These are phyloP conservation scores for Nymphaea colorata DNA, from an alignment of 164 flowering plant species.

Conservation along the genomic window DNA sequence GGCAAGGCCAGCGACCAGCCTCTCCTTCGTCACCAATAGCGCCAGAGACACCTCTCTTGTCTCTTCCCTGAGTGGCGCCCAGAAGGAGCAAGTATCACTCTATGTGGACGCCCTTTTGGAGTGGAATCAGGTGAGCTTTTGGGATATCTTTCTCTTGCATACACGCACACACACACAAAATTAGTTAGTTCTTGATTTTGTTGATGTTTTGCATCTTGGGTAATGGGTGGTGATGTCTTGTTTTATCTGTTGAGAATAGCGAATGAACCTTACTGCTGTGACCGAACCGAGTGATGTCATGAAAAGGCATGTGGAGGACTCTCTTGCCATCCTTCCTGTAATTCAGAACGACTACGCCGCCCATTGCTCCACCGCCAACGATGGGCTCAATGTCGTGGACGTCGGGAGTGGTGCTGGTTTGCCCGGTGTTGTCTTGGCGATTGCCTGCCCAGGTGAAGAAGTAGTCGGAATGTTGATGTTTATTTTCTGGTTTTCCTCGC, in stretches of 20 bases:
- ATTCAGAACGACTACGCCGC: slow-evolving; percentile 31
- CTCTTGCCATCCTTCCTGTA: slow-evolving; percentile 67
- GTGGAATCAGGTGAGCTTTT: slow-evolving; percentile 8
- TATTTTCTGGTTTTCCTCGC: background rate
- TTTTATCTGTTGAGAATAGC: slow-evolving; percentile 21
- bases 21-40: background rate
- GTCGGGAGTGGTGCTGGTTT: slow-evolving; percentile 87
- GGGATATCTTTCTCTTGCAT: background rate
- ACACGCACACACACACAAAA: background rate
- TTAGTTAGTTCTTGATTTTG: background rate
- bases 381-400: slow-evolving; percentile 53
- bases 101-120: slow-evolving; percentile 7
- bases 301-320: slow-evolving; percentile 88
- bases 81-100: slow-evolving; percentile 40
- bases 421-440: slow-evolving; percentile 80
- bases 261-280: slow-evolving; percentile 61
- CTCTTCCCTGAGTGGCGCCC: slow-evolving; percentile 34
- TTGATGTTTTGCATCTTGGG: background rate
- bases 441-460: slow-evolving; percentile 63
- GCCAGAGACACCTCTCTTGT: slow-evolving; percentile 12
- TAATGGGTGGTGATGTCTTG: background rate
- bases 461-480: too few relatives aligned
- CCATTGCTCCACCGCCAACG: slow-evolving; percentile 27
- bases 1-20: background rate
- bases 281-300: slow-evolving; percentile 55